These are phyloP conservation scores for Chaetomium strumarium DNA, from an alignment of 2,329 filamentous ascomycete genomes.

Conservation along the genomic window DNA sequence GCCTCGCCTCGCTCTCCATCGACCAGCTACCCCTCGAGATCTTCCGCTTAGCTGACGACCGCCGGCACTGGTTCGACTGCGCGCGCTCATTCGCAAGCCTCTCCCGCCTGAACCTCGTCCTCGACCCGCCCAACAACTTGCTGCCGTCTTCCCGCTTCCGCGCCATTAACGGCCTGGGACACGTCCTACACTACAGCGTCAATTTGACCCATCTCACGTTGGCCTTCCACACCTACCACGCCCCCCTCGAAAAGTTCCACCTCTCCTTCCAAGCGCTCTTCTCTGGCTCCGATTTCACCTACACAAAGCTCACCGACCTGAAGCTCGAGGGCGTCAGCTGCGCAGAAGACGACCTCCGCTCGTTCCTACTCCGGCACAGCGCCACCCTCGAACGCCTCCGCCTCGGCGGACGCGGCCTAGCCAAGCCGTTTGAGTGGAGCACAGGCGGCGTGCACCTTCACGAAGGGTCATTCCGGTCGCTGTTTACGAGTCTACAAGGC, in stretches of 20 bases:
- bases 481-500: constrained; percentile 37
- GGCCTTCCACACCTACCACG: constrained; percentile 37
- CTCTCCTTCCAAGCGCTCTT: constrained; percentile 37
- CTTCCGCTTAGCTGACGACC: constrained; percentile 34
- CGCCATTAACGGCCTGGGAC: constrained; percentile 39
- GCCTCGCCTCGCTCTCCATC: constrained; percentile 35
- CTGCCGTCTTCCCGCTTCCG: constrained; percentile 34
- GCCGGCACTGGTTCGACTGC: constrained; percentile 38
- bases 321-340: constrained; percentile 39
- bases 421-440: constrained; percentile 34
- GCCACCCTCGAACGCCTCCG: constrained; percentile 36
- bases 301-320: constrained; percentile 35
- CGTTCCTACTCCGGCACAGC: constrained; percentile 38
- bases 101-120: constrained; percentile 34
- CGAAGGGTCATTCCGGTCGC: constrained; percentile 38
- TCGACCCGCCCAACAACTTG: constrained; percentile 35
- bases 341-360: constrained; percentile 38
- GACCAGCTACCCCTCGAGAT: constrained; percentile 41
- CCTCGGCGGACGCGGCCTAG: constrained; percentile 40
- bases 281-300: constrained; percentile 30
- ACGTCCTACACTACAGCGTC: constrained; percentile 35
- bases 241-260: constrained; percentile 36
- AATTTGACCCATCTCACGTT: constrained; percentile 36
- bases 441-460: constrained; percentile 41
- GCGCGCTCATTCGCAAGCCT: constrained; percentile 36